Percentiles rank a stretch among this genome's conserved stretches.
Evolutionary conservation across 179 eudicot genomes (phyloP).

Genomic region (Spergularia azorica): DNA sequence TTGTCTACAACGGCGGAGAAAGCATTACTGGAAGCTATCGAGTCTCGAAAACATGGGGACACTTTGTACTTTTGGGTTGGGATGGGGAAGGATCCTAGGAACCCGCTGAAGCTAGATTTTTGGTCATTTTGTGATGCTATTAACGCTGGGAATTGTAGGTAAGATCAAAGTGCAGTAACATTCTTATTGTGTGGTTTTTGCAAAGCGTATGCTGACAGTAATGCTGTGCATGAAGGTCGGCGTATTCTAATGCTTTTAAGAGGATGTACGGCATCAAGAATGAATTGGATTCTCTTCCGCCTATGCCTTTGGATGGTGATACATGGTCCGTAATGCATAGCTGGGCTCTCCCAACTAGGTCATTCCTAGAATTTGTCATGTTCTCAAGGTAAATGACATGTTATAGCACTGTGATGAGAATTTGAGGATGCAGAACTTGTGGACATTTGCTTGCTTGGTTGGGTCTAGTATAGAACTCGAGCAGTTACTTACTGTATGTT

Average conservation of each 20-base stretch:
- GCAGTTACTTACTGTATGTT: background rate
- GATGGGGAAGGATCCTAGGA: slow-evolving; percentile 79
- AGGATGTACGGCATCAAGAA: slow-evolving; percentile 68
- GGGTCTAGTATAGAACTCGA: background rate
- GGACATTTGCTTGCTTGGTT: background rate
- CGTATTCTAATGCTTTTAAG: slow-evolving; percentile 71
- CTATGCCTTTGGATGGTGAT: slow-evolving; percentile 76
- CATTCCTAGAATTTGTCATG: slow-evolving; percentile 90
- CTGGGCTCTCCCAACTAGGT: slow-evolving; percentile 88
- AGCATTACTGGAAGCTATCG: slow-evolving; percentile 60
- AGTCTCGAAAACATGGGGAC: slow-evolving; percentile 67
- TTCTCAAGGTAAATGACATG: slow-evolving; percentile 66
- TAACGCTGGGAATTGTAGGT: slow-evolving; percentile 97
- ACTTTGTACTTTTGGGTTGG: slow-evolving; percentile 85
- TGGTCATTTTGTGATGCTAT: slow-evolving; percentile 96
- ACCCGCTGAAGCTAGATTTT: slow-evolving; percentile 67
- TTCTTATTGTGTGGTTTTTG: background rate
- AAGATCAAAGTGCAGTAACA: slow-evolving; percentile 20
- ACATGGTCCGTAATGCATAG: slow-evolving; percentile 93
- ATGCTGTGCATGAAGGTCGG: slow-evolving; percentile 47
- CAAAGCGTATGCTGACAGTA: background rate
- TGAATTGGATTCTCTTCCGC: slow-evolving; percentile 54
- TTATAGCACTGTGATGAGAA: background rate
- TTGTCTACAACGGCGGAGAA: slow-evolving; percentile 69
- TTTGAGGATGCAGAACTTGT: background rate